Percentiles rank a stretch among this genome's conserved stretches.
Conservation (phyloP, 2,329 filamentous ascomycete genomes). For the Blastomyces parvus region DNA sequence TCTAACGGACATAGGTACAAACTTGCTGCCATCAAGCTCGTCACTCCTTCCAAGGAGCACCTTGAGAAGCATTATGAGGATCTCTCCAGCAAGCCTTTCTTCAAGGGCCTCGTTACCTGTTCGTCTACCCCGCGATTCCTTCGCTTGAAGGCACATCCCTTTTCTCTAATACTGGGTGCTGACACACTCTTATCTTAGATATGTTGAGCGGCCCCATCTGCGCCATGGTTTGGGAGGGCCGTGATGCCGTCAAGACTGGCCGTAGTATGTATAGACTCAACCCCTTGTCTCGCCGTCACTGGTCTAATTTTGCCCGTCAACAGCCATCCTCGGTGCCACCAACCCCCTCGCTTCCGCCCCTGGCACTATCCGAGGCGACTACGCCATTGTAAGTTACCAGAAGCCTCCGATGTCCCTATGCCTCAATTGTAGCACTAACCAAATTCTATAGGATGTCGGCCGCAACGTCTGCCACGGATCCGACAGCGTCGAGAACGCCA, state of each 20-base stretch:
- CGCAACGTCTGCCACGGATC: conserved; percentile 99
- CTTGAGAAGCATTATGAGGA: conserved; percentile 97
- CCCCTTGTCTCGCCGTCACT: not conserved
- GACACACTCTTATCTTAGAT: conserved; percentile 52
- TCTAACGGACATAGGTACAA: conserved; percentile 61
- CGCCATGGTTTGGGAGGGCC: conserved; percentile 99
- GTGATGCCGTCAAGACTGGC: conserved; percentile 98
- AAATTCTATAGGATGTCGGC: conserved; percentile 57
- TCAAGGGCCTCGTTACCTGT: conserved; percentile 88
- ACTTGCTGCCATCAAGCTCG: conserved; percentile 95
- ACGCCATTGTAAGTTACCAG: conserved; percentile 52
- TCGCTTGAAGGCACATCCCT: not conserved
- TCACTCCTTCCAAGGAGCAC: conserved; percentile 80
- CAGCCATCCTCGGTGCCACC: conserved; percentile 91
- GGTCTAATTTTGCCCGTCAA: conserved; percentile 17
- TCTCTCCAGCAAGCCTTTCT: conserved; percentile 91
- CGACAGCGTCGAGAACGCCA: conserved; percentile 94
- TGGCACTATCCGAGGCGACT: conserved; percentile 97
- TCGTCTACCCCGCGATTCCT: conserved; percentile 32
- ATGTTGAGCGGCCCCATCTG: conserved; percentile 94
- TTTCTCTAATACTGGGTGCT: conserved; percentile 4
- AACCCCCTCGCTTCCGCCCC: conserved; percentile 91
- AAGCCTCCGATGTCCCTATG: not conserved
- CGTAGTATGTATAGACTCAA: conserved; percentile 52
- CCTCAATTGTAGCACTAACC: conserved; percentile 12